Percentiles rank a stretch among this genome's conserved stretches.
These are phyloP conservation scores for Wallemia hederae DNA, from an alignment of 1,284 basidiomycete species.

Conservation along the genomic window DNA sequence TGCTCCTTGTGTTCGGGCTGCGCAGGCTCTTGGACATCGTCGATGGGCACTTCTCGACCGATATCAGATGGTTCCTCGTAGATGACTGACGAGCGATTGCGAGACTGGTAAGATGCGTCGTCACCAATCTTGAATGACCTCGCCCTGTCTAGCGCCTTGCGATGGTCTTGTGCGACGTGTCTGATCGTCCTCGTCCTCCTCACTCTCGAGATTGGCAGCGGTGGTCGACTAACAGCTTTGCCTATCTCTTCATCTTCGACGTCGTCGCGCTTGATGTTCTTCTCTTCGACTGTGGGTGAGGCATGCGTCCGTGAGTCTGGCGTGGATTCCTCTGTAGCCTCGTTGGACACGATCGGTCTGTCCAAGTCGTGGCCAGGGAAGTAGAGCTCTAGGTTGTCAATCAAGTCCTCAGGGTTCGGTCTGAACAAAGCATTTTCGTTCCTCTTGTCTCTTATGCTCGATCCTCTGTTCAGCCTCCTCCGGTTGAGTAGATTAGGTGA, in stretches of 20 bases:
- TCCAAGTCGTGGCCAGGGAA: constrained; percentile 93
- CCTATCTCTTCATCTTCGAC: constrained; percentile 10
- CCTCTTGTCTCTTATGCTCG: constrained; percentile 2
- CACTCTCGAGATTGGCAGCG: constrained; percentile 10
- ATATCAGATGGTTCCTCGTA: constrained; percentile 14
- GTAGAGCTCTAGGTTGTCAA: constrained; percentile 73
- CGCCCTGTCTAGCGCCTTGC: not conserved
- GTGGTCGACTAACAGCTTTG: constrained; percentile 3
- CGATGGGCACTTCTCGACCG: constrained; percentile 21
- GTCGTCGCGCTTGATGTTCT: constrained; percentile 14
- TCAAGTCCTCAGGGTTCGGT: constrained; percentile 75
- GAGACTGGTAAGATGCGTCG: not conserved
- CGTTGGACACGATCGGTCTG: constrained; percentile 63
- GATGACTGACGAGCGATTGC: not conserved
- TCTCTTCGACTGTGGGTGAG: constrained; percentile 8
- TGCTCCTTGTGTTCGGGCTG: constrained; percentile 22
- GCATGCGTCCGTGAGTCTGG: constrained; percentile 20
- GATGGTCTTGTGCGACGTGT: constrained; percentile 38
- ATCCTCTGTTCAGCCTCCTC: constrained; percentile 1
- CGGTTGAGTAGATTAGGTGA: not conserved
- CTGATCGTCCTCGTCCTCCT: constrained; percentile 65
- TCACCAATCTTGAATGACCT: constrained; percentile 1
- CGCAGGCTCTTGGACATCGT: constrained; percentile 31
- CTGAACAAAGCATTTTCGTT: constrained; percentile 26
- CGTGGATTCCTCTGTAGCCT: constrained; percentile 31